phyloP scores from a whole-genome alignment of 2,329 filamentous ascomycete genomes.

The Curvularia spicifera region DNA sequence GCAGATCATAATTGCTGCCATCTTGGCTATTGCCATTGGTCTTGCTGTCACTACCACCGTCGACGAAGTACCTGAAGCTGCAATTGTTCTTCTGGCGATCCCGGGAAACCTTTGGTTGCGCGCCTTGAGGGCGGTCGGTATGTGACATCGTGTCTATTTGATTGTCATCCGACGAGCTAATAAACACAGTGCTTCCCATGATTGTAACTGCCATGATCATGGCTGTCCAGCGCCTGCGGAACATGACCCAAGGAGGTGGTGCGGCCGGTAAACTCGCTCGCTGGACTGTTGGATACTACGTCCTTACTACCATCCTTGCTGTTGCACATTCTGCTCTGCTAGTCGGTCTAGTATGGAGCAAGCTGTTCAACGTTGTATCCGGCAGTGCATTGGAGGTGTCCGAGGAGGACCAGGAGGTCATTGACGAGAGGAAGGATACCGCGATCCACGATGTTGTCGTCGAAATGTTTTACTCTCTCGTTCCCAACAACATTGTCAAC shows the following conservation, averaged over 20 bases:
- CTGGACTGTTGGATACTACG: slow-evolving; percentile 60
- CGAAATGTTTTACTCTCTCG: slow-evolving; percentile 58
- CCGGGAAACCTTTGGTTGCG: slow-evolving; percentile 60
- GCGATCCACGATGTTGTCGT: slow-evolving; percentile 55
- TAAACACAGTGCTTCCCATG: slow-evolving; percentile 56
- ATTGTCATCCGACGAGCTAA: slow-evolving; percentile 1
- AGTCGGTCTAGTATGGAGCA: slow-evolving; percentile 57
- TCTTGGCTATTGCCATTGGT: slow-evolving; percentile 59
- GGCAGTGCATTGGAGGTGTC: slow-evolving; percentile 43
- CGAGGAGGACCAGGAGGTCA: slow-evolving; percentile 43
- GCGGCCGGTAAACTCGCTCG: slow-evolving; percentile 51
- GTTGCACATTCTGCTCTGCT: slow-evolving; percentile 57
- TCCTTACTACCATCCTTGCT: slow-evolving; percentile 59
- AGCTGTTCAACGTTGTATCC: slow-evolving; percentile 52
- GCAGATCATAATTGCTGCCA: slow-evolving; percentile 59
- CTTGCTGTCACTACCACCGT: slow-evolving; percentile 54
- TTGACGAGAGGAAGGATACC: slow-evolving; percentile 45
- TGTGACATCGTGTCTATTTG: slow-evolving; percentile 20
- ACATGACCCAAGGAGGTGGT: slow-evolving; percentile 55
- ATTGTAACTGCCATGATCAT: slow-evolving; percentile 62
- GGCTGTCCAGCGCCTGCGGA: slow-evolving; percentile 57
- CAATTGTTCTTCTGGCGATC: slow-evolving; percentile 54
- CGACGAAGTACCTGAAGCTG: slow-evolving; percentile 53
- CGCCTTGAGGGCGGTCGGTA: slow-evolving; percentile 57
- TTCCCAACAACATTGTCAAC: slow-evolving; percentile 58